A percentile compares a stretch with the other conserved stretches of the same genome.
Conservation (phyloP, 1,284 basidiomycete species). For the Papiliotrema nemorosa region DNA sequence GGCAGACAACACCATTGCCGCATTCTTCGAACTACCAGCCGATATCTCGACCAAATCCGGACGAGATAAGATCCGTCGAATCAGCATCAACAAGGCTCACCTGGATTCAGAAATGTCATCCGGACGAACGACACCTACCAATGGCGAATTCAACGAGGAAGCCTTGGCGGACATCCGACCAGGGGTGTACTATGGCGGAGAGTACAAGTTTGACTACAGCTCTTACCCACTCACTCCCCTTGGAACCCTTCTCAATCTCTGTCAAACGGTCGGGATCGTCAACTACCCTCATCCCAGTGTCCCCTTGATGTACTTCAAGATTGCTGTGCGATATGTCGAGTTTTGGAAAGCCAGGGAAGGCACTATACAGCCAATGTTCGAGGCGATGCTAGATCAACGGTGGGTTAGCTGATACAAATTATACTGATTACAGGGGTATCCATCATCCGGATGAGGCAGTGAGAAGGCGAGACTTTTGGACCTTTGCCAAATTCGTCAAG, state of each 20-base stretch:
- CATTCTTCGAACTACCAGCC: conserved; percentile 48
- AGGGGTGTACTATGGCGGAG: conserved; percentile 19
- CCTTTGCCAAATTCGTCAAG: conserved; percentile 90
- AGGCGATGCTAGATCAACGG: conserved; percentile 83
- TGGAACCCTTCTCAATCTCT: conserved; percentile 81
- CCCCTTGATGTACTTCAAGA: conserved; percentile 92
- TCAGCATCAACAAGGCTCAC: conserved; percentile 26
- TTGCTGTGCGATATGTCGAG: conserved; percentile 83
- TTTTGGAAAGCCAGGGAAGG: conserved; percentile 92
- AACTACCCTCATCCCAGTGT: conserved; percentile 83
- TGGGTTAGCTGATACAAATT: conserved; percentile 38
- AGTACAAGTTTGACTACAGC: conserved; percentile 70
- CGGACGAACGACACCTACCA: conserved; percentile 37
- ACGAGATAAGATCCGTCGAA: conserved; percentile 24
- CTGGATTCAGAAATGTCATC: conserved; percentile 31
- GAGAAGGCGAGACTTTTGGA: conserved; percentile 80
- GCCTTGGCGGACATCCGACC: conserved; percentile 7
- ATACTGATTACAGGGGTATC: conserved; percentile 62
- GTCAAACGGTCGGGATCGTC: conserved; percentile 79
- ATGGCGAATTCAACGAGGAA: conserved; percentile 14
- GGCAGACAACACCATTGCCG: conserved; percentile 41
- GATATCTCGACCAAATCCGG: conserved; percentile 42
- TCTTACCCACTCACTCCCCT: conserved; percentile 83
- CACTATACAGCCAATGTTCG: conserved; percentile 77
- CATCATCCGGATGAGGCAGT: conserved; percentile 72